Evolutionary conservation across 1,139 yeast genomes (phyloP).

Genomic region (Geotrichum candidum): DNA sequence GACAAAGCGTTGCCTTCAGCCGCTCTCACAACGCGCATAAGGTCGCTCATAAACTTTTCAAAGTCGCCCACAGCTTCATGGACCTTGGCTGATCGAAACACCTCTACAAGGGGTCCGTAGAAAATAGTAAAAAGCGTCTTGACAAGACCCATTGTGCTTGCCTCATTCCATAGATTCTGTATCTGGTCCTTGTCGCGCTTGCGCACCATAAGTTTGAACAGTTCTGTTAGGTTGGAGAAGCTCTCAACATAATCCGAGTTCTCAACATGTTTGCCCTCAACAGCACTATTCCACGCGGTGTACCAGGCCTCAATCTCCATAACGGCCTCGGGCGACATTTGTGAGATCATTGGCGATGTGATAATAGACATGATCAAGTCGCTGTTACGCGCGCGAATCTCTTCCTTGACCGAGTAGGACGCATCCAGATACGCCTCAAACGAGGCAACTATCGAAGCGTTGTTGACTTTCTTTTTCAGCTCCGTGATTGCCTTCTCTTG

Average conservation of each 20-base stretch:
- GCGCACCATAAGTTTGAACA: constrained; percentile 59
- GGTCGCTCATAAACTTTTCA: constrained; percentile 66
- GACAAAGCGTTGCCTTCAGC: constrained; percentile 46
- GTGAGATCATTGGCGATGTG: constrained; percentile 4
- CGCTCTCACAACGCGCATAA: constrained; percentile 48
- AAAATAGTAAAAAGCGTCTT: constrained; percentile 70
- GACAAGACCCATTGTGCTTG: constrained; percentile 63
- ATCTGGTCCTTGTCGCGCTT: constrained; percentile 68
- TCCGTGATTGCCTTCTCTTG: constrained; percentile 52
- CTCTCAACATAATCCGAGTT: constrained; percentile 30
- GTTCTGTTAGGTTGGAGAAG: constrained; percentile 50
- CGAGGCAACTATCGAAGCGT: constrained; percentile 29
- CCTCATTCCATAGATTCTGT: constrained; percentile 79
- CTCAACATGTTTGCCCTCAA: constrained; percentile 21
- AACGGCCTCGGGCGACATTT: constrained; percentile 18
- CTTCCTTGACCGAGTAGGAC: constrained; percentile 13
- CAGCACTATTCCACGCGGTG: constrained; percentile 39
- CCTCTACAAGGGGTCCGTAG: constrained; percentile 74
- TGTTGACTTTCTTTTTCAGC: constrained; percentile 40
- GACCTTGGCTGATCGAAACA: constrained; percentile 71
- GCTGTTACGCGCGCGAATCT: constrained; percentile 24
- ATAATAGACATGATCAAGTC: constrained; percentile 23
- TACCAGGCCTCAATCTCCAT: constrained; percentile 30
- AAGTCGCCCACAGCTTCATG: constrained; percentile 70
- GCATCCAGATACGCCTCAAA: constrained; percentile 31